Base-by-base conservation (phyloP, 441 rosid genomes). In the Euphorbia neoarborescens region DNA sequence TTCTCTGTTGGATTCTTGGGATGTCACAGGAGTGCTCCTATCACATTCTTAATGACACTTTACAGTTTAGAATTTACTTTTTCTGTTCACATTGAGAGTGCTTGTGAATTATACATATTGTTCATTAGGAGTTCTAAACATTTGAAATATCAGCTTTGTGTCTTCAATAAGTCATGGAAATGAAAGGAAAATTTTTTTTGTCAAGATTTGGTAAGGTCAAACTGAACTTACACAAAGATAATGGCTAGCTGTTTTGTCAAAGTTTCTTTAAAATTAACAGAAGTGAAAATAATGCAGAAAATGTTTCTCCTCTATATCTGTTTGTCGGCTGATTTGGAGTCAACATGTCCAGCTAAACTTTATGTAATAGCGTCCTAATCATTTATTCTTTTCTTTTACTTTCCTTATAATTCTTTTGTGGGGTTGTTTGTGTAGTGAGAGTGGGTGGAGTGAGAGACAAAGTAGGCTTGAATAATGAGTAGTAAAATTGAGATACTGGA, bases 71-170 rank as follows among this genome's bases (percentile, higher is more conserved):
- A 15, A 4, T 3, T 19, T 4, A 48, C n/a, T 44, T 44, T 44
- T 44, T 1, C 19, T 14, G 50, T 19, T 48, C 53, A 1, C 14
- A 42, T 42, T 8, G 15, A 10, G 15, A 42, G 48, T 13, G 12
- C 48, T 42, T 10, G 48, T 11, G 28, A 51, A 50, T 48, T 50
- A 24, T 30, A 42, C 38, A 65, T 65, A n/a, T 17, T 66, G 2
- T n/a, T 66, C 46, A 28, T 48, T n/a, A 66, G 60, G 44, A 66
- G 24, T 66, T 66, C 5, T 50, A 3, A 32, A 30, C 53, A 66
- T n/a, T 66, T 27, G 27, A 32, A 51, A 44, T n/a, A 6, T 27
- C 38, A 32, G 46, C 44, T n/a, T 30, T 57, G 32, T 50, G 0
- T 5, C 12, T 1, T 32, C 42, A n/a, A 9, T 65, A 14, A 65